Evolutionary conservation across 306 rosid genomes (phyloP), one percentile per base, ranked within the genome.

Genomic region (Sesbania bispinosa): DNA sequence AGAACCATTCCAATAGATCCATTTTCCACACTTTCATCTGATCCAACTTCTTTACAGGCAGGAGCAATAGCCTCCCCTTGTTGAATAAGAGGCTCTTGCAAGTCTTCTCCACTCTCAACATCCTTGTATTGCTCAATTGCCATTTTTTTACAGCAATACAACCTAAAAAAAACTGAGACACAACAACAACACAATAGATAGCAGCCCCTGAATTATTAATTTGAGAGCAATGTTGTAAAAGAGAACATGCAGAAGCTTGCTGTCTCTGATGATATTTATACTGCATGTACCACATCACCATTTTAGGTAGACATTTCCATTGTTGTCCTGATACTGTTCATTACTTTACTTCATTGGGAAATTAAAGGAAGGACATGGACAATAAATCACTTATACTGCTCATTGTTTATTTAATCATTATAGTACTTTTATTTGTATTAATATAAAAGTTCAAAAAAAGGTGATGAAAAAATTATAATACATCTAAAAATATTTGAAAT

Each of bases 1-100:
- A 90, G 69, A 69, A 90, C 96, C 96, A 90, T 88, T 55, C 88
- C 83, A 80, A 82, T 77, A 20, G 96, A 82, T 47, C 87, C 92
- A 67, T 71, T 68, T 64, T 47, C 65, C 27, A 38, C 53, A 65
- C 18, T 69, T 52, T 50, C 54, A n/a, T 70, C 81, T 57, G 83
- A 59, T 32, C 29, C 82, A 60, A 46, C 66, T 55, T 50, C 77
- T 38, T 77, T 27, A 26, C 58, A 6, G 4, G 18, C 29, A 39
- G 8, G 30, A 14, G 30, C 10, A 16, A 7, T 32, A 39, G 20
- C 71, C 13, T 36, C 76, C 4, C 36, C 53, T 52, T 74, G 77
- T 64, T 24, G 73, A 69, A 84, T 79, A 20, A 90, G 75, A 8
- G 96, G 92, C 38, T 79, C 62, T 20, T 79, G 86, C 80, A 88